phyloP scores from a whole-genome alignment of 2,329 filamentous ascomycete species.

The Phaeosphaeriaceae sp. region DNA sequence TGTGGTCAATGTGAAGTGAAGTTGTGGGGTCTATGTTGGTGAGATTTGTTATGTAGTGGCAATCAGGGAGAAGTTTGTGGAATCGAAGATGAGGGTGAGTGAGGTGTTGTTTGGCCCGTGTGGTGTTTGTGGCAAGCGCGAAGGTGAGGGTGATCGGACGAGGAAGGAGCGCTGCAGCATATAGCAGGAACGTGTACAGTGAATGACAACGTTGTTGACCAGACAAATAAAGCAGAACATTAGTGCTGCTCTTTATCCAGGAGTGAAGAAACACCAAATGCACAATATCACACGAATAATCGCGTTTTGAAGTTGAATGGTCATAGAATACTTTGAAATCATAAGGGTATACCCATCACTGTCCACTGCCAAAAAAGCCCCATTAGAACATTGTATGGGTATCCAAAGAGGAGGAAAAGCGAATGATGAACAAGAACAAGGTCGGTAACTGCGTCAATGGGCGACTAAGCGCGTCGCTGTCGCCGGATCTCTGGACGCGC shows the following conservation, averaged over 20 bases:
- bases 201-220: not conserved
- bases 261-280: not conserved
- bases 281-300: not conserved
- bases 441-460: not conserved
- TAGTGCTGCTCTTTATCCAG: not conserved
- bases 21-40: not conserved
- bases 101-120: not conserved
- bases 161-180: not conserved
- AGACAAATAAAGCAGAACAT: not conserved
- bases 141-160: not conserved
- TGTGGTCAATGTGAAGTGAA: too few relatives aligned
- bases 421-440: constrained; percentile 4
- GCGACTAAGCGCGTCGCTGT: constrained; percentile 12
- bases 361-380: constrained; percentile 6
- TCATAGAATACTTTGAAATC: constrained; percentile 10
- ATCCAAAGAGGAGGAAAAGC: constrained; percentile 11
- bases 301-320: not conserved
- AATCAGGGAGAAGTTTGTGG: not conserved
- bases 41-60: not conserved
- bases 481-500: constrained; percentile 16
- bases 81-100: not conserved
- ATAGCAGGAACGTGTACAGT: not conserved
- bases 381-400: constrained; percentile 10
- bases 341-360: constrained; percentile 24
- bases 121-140: not conserved